Percentiles rank a stretch among this genome's conserved stretches.
Evolutionary conservation across 1,139 yeast species (phyloP).

Genomic region (Zygosaccharomyces pseudobailii): DNA sequence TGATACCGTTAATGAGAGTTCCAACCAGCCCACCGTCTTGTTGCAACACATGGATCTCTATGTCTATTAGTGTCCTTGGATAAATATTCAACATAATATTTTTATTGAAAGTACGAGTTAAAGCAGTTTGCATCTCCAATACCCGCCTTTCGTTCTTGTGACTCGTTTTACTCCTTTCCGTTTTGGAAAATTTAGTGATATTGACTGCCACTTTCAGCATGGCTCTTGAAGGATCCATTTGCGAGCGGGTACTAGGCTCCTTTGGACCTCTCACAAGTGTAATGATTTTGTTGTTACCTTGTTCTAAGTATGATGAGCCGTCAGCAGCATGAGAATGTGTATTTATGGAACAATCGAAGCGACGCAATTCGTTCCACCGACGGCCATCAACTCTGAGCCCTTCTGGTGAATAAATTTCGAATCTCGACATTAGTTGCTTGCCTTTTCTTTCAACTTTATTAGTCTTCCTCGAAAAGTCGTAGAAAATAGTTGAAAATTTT

Average conservation of each 20-base stretch:
- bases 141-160: conserved; percentile 62
- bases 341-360: conserved; percentile 72
- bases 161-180: conserved; percentile 60
- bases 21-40: conserved; percentile 90
- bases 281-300: conserved; percentile 85
- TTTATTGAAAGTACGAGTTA: conserved; percentile 77
- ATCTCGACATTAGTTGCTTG: conserved; percentile 44
- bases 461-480: background rate
- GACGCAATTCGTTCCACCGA: conserved; percentile 87
- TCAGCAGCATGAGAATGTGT: conserved; percentile 87
- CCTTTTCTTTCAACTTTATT: too few species aligned
- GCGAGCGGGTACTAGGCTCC: conserved; percentile 62
- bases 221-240: conserved; percentile 44
- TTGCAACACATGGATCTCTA: conserved; percentile 71
- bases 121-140: conserved; percentile 67
- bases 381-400: conserved; percentile 92
- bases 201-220: conserved; percentile 60
- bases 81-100: conserved; percentile 70
- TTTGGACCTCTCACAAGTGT: conserved; percentile 87
- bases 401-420: conserved; percentile 89
- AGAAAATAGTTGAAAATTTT: background rate
- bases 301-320: conserved; percentile 89
- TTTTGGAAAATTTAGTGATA: conserved; percentile 76
- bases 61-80: conserved; percentile 75
- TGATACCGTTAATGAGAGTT: conserved; percentile 78